Evolutionary conservation across 1,284 basidiomycete genomes (phyloP), one percentile per base, ranked within the genome.

Genomic region (Tetrapyrgos nigripes): DNA sequence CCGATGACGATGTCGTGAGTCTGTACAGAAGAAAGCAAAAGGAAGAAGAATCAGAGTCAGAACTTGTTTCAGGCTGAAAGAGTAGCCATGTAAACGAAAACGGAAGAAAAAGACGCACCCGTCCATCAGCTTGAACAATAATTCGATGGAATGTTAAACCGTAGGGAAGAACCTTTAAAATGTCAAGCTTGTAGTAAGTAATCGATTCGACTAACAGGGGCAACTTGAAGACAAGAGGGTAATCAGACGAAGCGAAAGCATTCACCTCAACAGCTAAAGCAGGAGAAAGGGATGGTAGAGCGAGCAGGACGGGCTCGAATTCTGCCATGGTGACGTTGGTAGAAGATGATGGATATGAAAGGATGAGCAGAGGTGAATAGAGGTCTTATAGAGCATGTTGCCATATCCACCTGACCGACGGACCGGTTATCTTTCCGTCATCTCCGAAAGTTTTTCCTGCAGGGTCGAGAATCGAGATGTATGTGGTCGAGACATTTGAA

Each of bases 1-100:
- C 89, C 89, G 63, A 91, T 79, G 49, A 92, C 82, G 59, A 92
- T 82, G 70, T 91, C 89, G 73, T 91, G 87, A 9, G 86, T 88
- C 87, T 90, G 55, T 17, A 33, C 40, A 54, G 40, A 48, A 43
- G 35, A 40, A 24, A 37, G 31, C 47, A n/a, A 26, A n/a, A 29
- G 48, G 31, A 49, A 45, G 55, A 57, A 26, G 61, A 37, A 23
- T 57, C 46, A 51, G 37, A 27, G 19, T n/a, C n/a, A n/a, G n/a
- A n/a, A n/a, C n/a, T n/a, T n/a, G n/a, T n/a, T n/a, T n/a, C n/a
- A n/a, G n/a, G n/a, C n/a, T n/a, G n/a, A n/a, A n/a, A n/a, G n/a
- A n/a, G n/a, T n/a, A n/a, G n/a, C n/a, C n/a, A n/a, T n/a, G n/a
- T n/a, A n/a, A 14, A 14, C 14, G 8, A 33, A 14, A 33, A 14